phyloP scores from a whole-genome alignment of 352 stramenopile species.

The Globisporangium barbulae region DNA sequence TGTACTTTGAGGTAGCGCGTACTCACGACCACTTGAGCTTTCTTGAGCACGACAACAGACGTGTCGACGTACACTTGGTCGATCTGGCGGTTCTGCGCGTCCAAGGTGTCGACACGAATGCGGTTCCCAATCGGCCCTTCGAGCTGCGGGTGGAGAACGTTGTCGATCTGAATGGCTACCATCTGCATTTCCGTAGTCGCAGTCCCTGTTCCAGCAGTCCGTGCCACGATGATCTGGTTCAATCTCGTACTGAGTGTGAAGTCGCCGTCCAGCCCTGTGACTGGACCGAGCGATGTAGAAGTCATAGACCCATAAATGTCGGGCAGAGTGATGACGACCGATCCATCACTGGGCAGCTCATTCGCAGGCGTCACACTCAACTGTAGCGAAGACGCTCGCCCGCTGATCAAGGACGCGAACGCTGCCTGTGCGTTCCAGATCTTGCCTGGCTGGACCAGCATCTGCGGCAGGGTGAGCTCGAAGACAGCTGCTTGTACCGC shows the following conservation, averaged over 20 bases:
- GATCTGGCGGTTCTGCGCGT: conserved; percentile 35
- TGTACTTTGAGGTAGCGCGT: conserved; percentile 19
- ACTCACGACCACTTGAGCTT: conserved; percentile 39
- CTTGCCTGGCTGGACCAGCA: conserved; percentile 26
- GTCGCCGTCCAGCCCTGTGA: conserved; percentile 27
- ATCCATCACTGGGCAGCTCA: conserved; percentile 33
- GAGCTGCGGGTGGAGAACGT: conserved; percentile 40
- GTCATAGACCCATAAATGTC: conserved; percentile 35
- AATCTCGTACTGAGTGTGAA: conserved; percentile 17
- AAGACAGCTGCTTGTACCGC: conserved; percentile 7
- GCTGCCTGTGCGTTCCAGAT: conserved; percentile 22
- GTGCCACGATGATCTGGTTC: conserved; percentile 26
- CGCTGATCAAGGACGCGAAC: conserved; percentile 33
- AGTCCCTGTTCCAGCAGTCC: conserved; percentile 20
- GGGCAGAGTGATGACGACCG: conserved; percentile 45
- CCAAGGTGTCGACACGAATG: conserved; percentile 50
- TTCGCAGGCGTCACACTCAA: conserved; percentile 31
- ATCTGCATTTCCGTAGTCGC: conserved; percentile 23
- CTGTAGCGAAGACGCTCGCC: conserved; percentile 28
- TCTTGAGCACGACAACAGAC: conserved; percentile 27
- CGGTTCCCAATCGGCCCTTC: conserved; percentile 48
- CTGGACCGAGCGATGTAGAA: conserved; percentile 18
- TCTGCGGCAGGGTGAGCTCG: conserved; percentile 7
- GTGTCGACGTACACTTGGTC: conserved; percentile 51
- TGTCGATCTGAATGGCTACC: conserved; percentile 27